Conservation (phyloP, 352 stramenopile genomes). For the Globisporangium alternatum region DNA sequence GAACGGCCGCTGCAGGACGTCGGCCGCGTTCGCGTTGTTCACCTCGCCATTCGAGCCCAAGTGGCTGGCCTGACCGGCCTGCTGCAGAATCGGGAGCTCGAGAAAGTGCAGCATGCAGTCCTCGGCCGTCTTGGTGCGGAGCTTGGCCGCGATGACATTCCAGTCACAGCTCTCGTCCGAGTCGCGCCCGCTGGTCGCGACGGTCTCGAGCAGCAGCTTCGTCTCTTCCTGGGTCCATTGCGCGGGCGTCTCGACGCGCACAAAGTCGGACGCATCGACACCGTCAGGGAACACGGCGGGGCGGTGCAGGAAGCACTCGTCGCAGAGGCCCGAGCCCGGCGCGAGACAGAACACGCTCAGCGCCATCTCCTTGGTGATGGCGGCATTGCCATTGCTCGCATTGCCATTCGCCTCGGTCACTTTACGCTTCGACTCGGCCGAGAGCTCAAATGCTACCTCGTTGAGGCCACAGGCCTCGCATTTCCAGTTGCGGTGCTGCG, state of each 20-base stretch:
- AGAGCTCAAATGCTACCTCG: conserved; percentile 55
- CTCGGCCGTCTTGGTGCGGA: conserved; percentile 66
- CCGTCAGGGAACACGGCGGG: conserved; percentile 47
- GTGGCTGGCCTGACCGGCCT: conserved; percentile 7
- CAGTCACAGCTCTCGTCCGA: conserved; percentile 59
- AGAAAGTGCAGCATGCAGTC: conserved; percentile 81
- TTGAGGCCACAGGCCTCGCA: conserved; percentile 53
- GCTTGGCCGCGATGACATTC: conserved; percentile 69
- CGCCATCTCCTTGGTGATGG: conserved; percentile 35
- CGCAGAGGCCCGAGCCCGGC: conserved; percentile 63
- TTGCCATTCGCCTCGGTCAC: conserved; percentile 18
- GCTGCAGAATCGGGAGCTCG: conserved; percentile 56
- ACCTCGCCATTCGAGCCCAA: not conserved
- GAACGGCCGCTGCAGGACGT: conserved; percentile 36
- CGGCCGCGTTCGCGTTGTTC: not conserved
- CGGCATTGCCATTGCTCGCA: conserved; percentile 11
- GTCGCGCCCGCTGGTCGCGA: conserved; percentile 28
- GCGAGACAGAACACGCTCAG: conserved; percentile 41
- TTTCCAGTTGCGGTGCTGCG: not conserved
- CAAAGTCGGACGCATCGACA: conserved; percentile 63
- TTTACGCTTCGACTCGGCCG: conserved; percentile 56
- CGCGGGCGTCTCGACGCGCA: conserved; percentile 24
- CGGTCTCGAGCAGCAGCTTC: conserved; percentile 43
- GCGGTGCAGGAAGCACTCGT: conserved; percentile 61
- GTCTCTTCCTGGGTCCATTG: conserved; percentile 52